phyloP scores from a whole-genome alignment of 108 stramenopile genomes.

The Bacterosira constricta region DNA sequence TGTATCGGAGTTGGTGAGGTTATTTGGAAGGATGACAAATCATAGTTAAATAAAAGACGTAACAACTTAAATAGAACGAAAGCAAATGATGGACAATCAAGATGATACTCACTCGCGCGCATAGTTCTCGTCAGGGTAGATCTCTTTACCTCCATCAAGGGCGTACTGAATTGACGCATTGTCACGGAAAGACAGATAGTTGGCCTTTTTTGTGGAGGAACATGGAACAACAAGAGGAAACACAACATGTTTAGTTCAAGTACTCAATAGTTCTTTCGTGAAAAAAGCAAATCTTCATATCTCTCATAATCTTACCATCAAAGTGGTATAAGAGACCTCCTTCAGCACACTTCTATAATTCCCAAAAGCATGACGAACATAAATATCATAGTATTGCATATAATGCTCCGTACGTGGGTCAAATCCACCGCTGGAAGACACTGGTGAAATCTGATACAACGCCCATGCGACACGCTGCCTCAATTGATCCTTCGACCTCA shows the following conservation, averaged over 20 bases:
- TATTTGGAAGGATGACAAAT: no score
- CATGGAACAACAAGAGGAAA: background rate
- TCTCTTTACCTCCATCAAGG: slow-evolving; percentile 33
- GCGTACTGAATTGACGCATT: slow-evolving; percentile 27
- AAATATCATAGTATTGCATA: slow-evolving; percentile 52
- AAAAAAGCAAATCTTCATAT: slow-evolving; percentile 24
- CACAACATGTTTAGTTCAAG: background rate
- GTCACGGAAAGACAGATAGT: background rate
- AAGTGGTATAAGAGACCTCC: slow-evolving; percentile 38
- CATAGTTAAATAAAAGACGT: no score
- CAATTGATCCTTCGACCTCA: no score
- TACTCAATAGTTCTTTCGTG: background rate
- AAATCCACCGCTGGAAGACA: slow-evolving; percentile 20
- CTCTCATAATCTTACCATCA: slow-evolving; percentile 51
- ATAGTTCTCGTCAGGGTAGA: slow-evolving; percentile 53
- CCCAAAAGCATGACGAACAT: slow-evolving; percentile 50
- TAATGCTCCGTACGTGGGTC: slow-evolving; percentile 34
- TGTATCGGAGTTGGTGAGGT: background rate
- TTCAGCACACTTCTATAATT: slow-evolving; percentile 39
- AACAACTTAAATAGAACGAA: background rate
- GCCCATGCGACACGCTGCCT: slow-evolving; percentile 62
- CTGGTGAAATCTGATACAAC: slow-evolving; percentile 43
- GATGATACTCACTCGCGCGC: slow-evolving; percentile 26
- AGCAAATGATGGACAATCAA: background rate
- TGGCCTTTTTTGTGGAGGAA: no score